phyloP scores from a whole-genome alignment of 345 rosid species.

The Noccaea caerulescens region DNA sequence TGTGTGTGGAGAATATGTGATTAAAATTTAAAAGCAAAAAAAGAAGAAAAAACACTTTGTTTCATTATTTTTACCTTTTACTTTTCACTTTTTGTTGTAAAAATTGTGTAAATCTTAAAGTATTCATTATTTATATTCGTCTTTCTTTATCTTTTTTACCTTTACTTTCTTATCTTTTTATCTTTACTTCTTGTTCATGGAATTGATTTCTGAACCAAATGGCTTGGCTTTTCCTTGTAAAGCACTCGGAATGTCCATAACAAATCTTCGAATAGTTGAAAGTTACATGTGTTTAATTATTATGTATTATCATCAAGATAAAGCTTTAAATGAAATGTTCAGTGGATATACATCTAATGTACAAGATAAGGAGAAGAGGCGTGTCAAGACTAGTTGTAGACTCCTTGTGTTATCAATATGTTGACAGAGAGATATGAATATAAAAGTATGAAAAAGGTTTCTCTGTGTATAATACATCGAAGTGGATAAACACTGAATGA shows the following conservation, averaged over 20 bases:
- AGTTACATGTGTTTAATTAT: conserved; percentile 1
- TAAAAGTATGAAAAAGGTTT: conserved; percentile 30
- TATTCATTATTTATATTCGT: conserved; percentile 12
- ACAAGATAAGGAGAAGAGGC: conserved; percentile 32
- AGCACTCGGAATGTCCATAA: background rate
- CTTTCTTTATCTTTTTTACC: background rate
- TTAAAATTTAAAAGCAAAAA: conserved; percentile 29
- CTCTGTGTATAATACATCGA: conserved; percentile 13
- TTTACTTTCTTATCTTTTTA: background rate
- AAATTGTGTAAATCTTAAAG: conserved; percentile 22
- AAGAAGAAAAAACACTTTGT: conserved; percentile 27
- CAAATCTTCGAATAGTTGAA: conserved; percentile 2
- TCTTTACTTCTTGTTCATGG: conserved; percentile 19
- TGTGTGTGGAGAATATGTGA: conserved; percentile 40
- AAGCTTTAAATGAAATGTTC: background rate
- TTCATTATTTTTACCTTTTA: conserved; percentile 22
- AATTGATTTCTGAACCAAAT: conserved; percentile 12
- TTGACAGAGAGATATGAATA: conserved; percentile 26
- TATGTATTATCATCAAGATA: background rate
- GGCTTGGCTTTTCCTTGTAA: background rate
- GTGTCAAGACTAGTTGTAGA: conserved; percentile 27
- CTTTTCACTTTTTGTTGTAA: background rate
- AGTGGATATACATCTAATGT: conserved; percentile 5
- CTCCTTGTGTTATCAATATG: conserved; percentile 22
- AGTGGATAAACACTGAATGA: conserved; percentile 38